Evolutionary conservation across 2,329 filamentous ascomycete genomes (phyloP).

Genomic region (Xylaria sp.): DNA sequence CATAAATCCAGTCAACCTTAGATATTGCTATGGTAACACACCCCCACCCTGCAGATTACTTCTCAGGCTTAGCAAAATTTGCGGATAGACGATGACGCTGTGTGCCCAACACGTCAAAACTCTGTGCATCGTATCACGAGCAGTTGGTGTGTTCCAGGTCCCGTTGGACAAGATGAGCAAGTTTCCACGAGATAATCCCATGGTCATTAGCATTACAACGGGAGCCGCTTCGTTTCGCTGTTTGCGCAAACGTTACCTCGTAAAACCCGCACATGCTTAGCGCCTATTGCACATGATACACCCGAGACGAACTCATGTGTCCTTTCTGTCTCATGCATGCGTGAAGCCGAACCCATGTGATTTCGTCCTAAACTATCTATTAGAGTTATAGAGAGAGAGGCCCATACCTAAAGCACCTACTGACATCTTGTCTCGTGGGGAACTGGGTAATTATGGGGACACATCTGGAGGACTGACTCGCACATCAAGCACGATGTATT

Average conservation of each 20-base stretch:
- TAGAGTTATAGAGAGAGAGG: not conserved
- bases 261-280: not conserved
- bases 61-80: not conserved
- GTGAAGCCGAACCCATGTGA: not conserved
- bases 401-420: not conserved
- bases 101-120: not conserved
- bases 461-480: constrained; percentile 1
- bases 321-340: not conserved
- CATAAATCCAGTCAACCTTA: not conserved
- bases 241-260: not conserved
- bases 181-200: not conserved
- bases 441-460: constrained; percentile 4
- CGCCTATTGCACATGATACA: not conserved
- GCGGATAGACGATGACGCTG: not conserved
- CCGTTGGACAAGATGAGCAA: not conserved
- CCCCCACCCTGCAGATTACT: not conserved
- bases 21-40: not conserved
- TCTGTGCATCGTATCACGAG: not conserved
- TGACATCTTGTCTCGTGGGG: not conserved
- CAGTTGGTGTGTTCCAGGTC: not conserved
- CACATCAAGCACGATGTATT: not conserved
- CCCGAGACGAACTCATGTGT: not conserved
- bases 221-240: not conserved
- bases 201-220: not conserved
- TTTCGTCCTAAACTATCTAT: not conserved